A percentile compares a stretch with the other conserved stretches of the same genome.
phyloP scores from a whole-genome alignment of 352 stramenopile genomes.

The Pythium phragmitis region DNA sequence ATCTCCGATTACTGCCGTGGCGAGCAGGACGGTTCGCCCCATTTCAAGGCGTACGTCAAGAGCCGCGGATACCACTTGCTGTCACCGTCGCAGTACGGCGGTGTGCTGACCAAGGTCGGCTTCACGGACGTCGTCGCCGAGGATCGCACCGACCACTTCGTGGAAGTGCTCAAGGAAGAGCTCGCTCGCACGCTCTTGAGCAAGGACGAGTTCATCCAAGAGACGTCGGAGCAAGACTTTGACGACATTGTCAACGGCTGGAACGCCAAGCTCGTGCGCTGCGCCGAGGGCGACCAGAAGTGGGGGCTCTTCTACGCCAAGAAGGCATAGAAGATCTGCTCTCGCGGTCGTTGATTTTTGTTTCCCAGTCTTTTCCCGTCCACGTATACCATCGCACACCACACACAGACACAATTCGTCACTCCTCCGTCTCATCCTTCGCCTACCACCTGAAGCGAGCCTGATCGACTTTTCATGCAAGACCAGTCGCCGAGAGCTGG shows the following conservation, averaged over 20 bases:
- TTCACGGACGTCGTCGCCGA: conserved; percentile 33
- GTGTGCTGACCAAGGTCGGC: conserved; percentile 28
- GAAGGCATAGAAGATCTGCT: conserved; percentile 7
- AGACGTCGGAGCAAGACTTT: conserved; percentile 40
- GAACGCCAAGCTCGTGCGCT: conserved; percentile 39
- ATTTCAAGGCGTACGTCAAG: conserved; percentile 39
- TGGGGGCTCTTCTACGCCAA: conserved; percentile 42
- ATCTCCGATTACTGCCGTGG: conserved; percentile 61
- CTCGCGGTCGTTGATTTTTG: not conserved
- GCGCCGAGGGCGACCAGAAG: conserved; percentile 42
- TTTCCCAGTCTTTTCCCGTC: not conserved
- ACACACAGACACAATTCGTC: conserved; percentile 5
- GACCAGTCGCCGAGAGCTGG: conserved; percentile 1
- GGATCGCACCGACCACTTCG: conserved; percentile 43
- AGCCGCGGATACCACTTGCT: conserved; percentile 37
- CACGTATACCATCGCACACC: conserved; percentile 1
- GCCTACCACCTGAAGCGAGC: not conserved
- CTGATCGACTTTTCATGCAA: conserved; percentile 1
- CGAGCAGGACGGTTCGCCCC: conserved; percentile 22
- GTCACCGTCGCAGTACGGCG: conserved; percentile 33
- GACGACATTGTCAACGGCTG: conserved; percentile 40
- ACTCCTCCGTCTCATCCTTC: not conserved
- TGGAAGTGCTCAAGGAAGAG: conserved; percentile 35
- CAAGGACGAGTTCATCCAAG: conserved; percentile 38
- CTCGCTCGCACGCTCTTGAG: conserved; percentile 32